Evolutionary conservation across 2,329 filamentous ascomycete species (phyloP).

Genomic region (Plenodomus tracheiphilus): DNA sequence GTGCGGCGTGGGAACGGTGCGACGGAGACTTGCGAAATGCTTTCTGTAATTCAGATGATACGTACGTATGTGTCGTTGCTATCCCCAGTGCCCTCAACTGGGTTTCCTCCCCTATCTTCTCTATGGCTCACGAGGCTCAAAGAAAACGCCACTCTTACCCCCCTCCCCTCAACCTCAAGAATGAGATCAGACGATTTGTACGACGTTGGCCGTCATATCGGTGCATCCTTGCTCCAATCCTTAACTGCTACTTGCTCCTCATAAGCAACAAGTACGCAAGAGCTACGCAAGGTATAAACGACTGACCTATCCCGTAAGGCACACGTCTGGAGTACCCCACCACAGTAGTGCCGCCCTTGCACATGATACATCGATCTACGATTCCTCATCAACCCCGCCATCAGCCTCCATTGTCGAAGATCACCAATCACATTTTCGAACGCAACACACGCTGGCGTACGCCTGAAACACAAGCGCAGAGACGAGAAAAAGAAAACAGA

Average conservation of each 20-base stretch:
- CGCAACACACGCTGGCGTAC: slow-evolving; percentile 15
- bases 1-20: slow-evolving; percentile 19
- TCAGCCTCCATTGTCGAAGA: slow-evolving; percentile 14
- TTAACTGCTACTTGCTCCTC: not conserved
- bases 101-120: not conserved
- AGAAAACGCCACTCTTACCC: not conserved
- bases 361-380: slow-evolving; percentile 9
- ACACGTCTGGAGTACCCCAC: slow-evolving; percentile 12
- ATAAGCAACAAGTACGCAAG: slow-evolving; percentile 4
- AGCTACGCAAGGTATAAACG: slow-evolving; percentile 5
- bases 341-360: slow-evolving; percentile 14
- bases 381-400: slow-evolving; percentile 23
- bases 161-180: not conserved
- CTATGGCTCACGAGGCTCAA: not conserved
- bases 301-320: slow-evolving; percentile 7
- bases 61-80: not conserved
- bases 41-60: not conserved
- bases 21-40: slow-evolving; percentile 19
- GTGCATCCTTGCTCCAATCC: not conserved
- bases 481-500: slow-evolving; percentile 15
- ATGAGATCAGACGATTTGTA: not conserved
- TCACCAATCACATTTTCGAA: slow-evolving; percentile 24
- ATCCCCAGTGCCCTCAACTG: not conserved
- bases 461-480: slow-evolving; percentile 30
- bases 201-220: too few relatives aligned